Base-by-base conservation (phyloP, 2,329 filamentous ascomycete genomes). In the Cordyceps pruinosa region DNA sequence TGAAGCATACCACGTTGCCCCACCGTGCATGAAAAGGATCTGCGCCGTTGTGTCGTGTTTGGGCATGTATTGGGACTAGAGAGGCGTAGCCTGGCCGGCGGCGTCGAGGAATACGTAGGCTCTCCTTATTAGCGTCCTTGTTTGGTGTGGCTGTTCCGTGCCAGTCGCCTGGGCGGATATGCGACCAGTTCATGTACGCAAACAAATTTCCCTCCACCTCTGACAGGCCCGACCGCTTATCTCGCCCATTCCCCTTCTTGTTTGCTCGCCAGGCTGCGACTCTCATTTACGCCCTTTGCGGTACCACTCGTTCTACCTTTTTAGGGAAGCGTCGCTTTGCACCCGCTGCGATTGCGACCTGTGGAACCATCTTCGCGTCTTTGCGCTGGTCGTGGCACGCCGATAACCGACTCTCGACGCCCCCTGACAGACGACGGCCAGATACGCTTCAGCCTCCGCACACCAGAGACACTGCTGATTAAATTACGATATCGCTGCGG, bases 221-320 rank as follows among this genome's bases (percentile, higher is more conserved):
- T 23, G 47, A 46, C 25, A 25, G 5, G 9, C 26, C 19, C 42
- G 30, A 45, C 37, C 51, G 32, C 34, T 56, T 42, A 10, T 23
- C 15, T 34, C 23, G 17, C 25, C 19, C 51, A 26, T 44, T 45
- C 26, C 15, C 28, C 44, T 48, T 55, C 25, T 48, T 34, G 32
- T 32, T 56, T 48, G 42, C 32, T 48, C 53, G 53, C 53, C 53
- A 30, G 53, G 53, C 34, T 48, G 53, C 53, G 53, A 56, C 44
- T 30, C 26, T 45, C 35, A 45, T 45, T 60, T 48, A 61, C 64
- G 62, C 56, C 63, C 32, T 30, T 41, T 26, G 44, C 35, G 34
- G 32, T 41, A 26, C 41, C 53, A 56, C 53, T 56, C 44, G 53
- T 48, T 56, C 34, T 46, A 46, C 39, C 6, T 47, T 30, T 28